Conservation (phyloP, 352 stramenopile species). For the Phytophthora ohioensis region DNA sequence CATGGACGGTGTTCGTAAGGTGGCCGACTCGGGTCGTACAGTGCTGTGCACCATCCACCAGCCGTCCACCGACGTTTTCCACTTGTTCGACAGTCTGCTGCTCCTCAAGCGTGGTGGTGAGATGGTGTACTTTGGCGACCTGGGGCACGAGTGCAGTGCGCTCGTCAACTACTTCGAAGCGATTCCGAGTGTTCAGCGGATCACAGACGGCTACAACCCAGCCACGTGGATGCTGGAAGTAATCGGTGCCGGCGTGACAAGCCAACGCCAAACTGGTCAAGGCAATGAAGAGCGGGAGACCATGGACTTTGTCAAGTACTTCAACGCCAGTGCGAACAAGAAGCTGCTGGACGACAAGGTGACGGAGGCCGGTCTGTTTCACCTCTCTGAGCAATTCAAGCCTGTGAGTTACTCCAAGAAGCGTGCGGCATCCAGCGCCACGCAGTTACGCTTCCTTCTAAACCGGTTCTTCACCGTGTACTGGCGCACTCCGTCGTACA, state of each 20-base stretch:
- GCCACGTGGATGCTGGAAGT: conserved; percentile 78
- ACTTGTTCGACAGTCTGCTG: conserved; percentile 90
- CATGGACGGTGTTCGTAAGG: conserved; percentile 90
- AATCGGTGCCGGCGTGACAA: conserved; percentile 61
- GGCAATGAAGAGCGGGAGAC: conserved; percentile 46
- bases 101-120: conserved; percentile 81
- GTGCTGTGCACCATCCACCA: conserved; percentile 95
- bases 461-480: conserved; percentile 66
- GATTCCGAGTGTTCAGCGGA: conserved; percentile 62
- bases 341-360: conserved; percentile 37
- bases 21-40: conserved; percentile 78
- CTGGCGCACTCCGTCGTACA: conserved; percentile 89
- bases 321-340: conserved; percentile 48
- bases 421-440: conserved; percentile 46
- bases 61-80: conserved; percentile 90
- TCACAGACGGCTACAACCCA: conserved; percentile 78
- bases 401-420: conserved; percentile 52
- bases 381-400: conserved; percentile 28
- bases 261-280: conserved; percentile 11
- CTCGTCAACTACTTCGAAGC: conserved; percentile 75
- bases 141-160: conserved; percentile 37
- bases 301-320: conserved; percentile 45
- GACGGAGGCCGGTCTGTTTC: conserved; percentile 42
- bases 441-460: conserved; percentile 60
- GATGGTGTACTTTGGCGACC: conserved; percentile 63